phyloP scores from a whole-genome alignment of 2,329 filamentous ascomycete genomes.

The Monosporascus cannonballus region DNA sequence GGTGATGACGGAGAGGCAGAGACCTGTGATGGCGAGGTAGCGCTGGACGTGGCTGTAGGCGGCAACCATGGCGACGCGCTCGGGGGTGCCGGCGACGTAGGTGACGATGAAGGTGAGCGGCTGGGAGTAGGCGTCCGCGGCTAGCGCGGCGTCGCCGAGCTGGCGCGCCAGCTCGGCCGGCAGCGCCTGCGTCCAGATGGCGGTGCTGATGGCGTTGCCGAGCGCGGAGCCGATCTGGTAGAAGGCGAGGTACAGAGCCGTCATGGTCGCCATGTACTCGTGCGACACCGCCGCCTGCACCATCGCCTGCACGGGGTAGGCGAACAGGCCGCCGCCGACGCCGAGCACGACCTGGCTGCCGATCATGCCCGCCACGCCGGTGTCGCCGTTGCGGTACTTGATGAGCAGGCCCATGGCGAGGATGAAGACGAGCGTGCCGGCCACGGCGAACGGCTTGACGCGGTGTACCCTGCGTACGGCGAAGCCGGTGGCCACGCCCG shows the following conservation, averaged over 20 bases:
- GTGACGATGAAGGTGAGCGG: constrained; percentile 26
- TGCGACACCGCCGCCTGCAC: constrained; percentile 37
- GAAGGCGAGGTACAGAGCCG: constrained; percentile 54
- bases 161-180: constrained; percentile 35
- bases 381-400: constrained; percentile 49
- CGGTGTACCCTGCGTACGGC: constrained; percentile 52
- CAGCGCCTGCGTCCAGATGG: constrained; percentile 56
- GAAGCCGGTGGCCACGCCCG: constrained; percentile 50
- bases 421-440: constrained; percentile 53
- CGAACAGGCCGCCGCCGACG: constrained; percentile 58
- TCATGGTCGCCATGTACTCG: constrained; percentile 57
- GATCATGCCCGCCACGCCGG: constrained; percentile 50
- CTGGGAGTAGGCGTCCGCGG: constrained; percentile 27
- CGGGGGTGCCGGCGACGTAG: constrained; percentile 36
- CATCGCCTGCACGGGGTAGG: constrained; percentile 41
- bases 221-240: constrained; percentile 58
- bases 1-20: constrained; percentile 36
- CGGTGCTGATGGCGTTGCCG: constrained; percentile 54
- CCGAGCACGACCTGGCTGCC: constrained; percentile 58
- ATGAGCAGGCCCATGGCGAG: constrained; percentile 62
- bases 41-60: constrained; percentile 42
- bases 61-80: constrained; percentile 36
- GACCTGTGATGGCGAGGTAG: constrained; percentile 40
- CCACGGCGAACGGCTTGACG: constrained; percentile 58
- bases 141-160: constrained; percentile 33